Evolutionary conservation across 768 basidiomycete species (phyloP).

Genomic region (Leccinum sublutescens): DNA sequence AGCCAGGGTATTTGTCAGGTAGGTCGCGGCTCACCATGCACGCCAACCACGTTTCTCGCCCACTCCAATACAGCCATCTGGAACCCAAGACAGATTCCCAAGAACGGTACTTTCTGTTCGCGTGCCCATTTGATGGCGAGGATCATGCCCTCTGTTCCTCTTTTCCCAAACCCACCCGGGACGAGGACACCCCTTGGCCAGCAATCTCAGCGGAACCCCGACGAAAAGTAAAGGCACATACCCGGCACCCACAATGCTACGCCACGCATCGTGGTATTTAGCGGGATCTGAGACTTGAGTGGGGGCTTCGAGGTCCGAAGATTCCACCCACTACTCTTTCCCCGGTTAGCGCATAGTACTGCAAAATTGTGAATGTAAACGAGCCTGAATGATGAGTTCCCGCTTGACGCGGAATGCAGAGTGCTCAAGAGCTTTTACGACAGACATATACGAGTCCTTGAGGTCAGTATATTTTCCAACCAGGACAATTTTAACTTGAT

Average conservation of each 20-base stretch:
- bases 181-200: constrained; percentile 84
- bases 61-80: constrained; percentile 96
- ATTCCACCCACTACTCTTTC: constrained; percentile 84
- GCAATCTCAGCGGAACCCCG: constrained; percentile 10
- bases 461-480: constrained; percentile 98
- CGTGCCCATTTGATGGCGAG: constrained; percentile 97
- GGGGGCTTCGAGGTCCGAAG: constrained; percentile 83
- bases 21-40: constrained; percentile 49
- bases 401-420: constrained; percentile 90
- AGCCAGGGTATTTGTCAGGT: neutral
- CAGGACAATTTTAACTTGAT: constrained; percentile 83
- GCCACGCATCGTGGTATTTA: constrained; percentile 94
- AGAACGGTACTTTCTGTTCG: constrained; percentile 91
- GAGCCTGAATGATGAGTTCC: constrained; percentile 76
- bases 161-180: constrained; percentile 91
- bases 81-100: constrained; percentile 97
- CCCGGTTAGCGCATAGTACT: constrained; percentile 5
- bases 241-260: constrained; percentile 87
- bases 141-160: constrained; percentile 97
- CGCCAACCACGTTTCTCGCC: constrained; percentile 78
- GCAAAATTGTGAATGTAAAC: constrained; percentile 22
- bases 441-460: constrained; percentile 98
- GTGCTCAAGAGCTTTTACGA: constrained; percentile 95
- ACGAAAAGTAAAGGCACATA: constrained; percentile 36
- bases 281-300: constrained; percentile 78